Evolutionary conservation across 345 rosid species (phyloP), one percentile per base, ranked within the genome.

Genomic region (Camelina laxa): DNA sequence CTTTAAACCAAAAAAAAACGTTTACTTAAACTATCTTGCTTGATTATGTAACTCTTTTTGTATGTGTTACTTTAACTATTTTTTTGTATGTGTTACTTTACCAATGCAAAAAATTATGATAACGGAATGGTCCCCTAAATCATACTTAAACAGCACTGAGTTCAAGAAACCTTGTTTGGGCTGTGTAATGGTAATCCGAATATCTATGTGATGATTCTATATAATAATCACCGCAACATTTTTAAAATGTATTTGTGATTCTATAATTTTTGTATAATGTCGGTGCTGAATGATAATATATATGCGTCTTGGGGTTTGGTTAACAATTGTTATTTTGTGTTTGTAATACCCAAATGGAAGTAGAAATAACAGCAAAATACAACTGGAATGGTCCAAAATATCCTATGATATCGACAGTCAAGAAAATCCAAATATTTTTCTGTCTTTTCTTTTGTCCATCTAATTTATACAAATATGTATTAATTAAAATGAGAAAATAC

Each of bases 251-350:
- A 57, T 54, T 22, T 76, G 8, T 57, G 15, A 70, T 70, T 64
- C 30, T 61, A 20, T 19, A 31, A 58, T 53, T 54, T 31, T 31
- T 30, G 49, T 36, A 9, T 58, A 39, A 64, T 71, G 76, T 77
- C 80, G 80, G 76, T 77, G 76, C 55, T 71, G 20, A 77, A 45
- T 69, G 2, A 76, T 76, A 57, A 48, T 64, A 56, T 35, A 70
- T 41, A 70, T 67, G 16, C 15, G 65, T 75, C 20, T 70, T 63
- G 71, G 80, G 65, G 66, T 70, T 70, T 76, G 75, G 66, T 50
- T 70, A 62, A 14, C 58, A 48, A 57, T 65, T 77, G 54, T 38
- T 77, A 62, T 64, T 36, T 56, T 76, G 33, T 76, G 69, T 54
- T 14, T 69, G 58, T 61, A 19, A 45, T 41, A 42, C 5, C 44